Evolutionary conservation across 306 rosid species (phyloP).

Genomic region (Elaeagnus macrophylla): DNA sequence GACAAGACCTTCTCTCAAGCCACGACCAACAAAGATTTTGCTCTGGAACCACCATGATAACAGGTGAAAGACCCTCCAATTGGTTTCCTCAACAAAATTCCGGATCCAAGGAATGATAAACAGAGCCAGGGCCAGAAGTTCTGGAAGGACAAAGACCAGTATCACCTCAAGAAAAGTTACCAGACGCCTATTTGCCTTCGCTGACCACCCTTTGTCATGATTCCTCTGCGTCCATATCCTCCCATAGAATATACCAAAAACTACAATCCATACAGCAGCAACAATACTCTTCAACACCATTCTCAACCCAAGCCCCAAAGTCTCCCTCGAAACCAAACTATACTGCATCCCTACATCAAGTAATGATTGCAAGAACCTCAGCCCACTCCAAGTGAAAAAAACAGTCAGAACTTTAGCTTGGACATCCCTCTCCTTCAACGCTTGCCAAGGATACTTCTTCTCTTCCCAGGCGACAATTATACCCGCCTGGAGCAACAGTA

Average conservation of each 20-base stretch:
- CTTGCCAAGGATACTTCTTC: conserved; percentile 56
- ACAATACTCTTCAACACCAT: conserved; percentile 62
- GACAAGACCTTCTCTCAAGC: conserved; percentile 81
- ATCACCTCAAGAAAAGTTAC: conserved; percentile 54
- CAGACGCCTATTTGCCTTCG: conserved; percentile 45
- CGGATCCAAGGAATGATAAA: conserved; percentile 81
- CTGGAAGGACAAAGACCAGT: conserved; percentile 57
- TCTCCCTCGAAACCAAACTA: conserved; percentile 81
- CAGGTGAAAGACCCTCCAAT: conserved; percentile 75
- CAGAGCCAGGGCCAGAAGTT: conserved; percentile 62
- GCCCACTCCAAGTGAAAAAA: conserved; percentile 75
- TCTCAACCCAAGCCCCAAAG: conserved; percentile 59
- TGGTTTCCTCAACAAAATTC: conserved; percentile 70
- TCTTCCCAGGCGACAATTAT: conserved; percentile 79
- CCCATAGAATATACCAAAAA: conserved; percentile 61
- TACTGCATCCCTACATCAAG: conserved; percentile 78
- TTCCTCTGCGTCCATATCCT: conserved; percentile 74
- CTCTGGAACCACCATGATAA: conserved; percentile 94
- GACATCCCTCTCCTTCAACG: conserved; percentile 40
- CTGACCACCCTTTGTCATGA: conserved; percentile 52
- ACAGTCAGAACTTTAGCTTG: conserved; percentile 62
- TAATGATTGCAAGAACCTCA: conserved; percentile 71
- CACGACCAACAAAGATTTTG: conserved; percentile 86
- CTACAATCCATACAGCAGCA: conserved; percentile 63
- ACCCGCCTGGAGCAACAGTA: conserved; percentile 76